These are phyloP conservation scores for Heliosperma pusillum DNA, from an alignment of 148 eudicot species.

Conservation along the genomic window DNA sequence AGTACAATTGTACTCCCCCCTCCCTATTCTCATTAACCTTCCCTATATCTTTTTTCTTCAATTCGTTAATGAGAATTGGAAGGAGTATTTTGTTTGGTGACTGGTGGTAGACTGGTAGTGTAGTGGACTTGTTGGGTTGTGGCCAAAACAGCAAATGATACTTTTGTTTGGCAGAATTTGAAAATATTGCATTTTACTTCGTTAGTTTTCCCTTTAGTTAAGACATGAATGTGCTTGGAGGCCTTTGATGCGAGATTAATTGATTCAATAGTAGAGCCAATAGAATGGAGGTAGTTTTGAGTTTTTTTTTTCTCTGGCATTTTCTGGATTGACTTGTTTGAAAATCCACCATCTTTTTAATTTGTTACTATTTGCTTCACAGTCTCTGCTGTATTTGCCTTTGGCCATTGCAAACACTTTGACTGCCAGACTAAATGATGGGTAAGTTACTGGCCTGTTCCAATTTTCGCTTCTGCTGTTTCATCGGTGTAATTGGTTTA, in stretches of 20 bases:
- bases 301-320: neutral
- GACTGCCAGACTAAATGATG: conserved; percentile 87
- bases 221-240: neutral
- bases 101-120: neutral
- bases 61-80: too few relatives aligned
- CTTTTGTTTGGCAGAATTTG: neutral
- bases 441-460: conserved; percentile 37
- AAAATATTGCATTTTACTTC: neutral
- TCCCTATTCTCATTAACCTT: too few relatives aligned
- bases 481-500: neutral
- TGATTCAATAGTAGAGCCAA: too few relatives aligned
- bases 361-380: conserved; percentile 21
- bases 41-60: too few relatives aligned
- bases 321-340: neutral
- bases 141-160: neutral
- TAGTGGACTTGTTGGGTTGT: neutral
- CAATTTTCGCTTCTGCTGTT: neutral
- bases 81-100: neutral
- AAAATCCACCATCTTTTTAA: neutral
- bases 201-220: neutral
- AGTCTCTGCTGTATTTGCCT: conserved; percentile 83
- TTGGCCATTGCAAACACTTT: conserved; percentile 88
- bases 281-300: too few relatives aligned
- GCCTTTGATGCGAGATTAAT: neutral
- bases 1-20: neutral